Percentiles rank a stretch among this genome's conserved stretches.
Evolutionary conservation across 768 basidiomycete species (phyloP).

Genomic region (Tulasnella sp.): DNA sequence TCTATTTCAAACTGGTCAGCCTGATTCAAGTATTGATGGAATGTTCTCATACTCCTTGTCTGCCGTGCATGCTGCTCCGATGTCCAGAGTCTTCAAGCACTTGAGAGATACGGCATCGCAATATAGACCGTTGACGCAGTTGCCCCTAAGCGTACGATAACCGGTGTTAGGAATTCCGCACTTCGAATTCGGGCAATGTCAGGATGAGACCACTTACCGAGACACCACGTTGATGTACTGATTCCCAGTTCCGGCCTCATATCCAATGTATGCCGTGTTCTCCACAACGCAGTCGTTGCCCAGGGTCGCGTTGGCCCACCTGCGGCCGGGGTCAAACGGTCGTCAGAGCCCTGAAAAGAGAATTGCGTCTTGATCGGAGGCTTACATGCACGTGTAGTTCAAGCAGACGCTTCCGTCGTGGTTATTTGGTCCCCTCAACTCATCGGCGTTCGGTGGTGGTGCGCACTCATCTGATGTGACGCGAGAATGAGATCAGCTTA

Average conservation of each 20-base stretch:
- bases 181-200: neutral
- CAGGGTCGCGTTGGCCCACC: slow-evolving; percentile 74
- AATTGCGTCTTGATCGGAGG: slow-evolving; percentile 1
- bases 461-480: slow-evolving; percentile 64
- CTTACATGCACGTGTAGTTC: slow-evolving; percentile 77
- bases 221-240: slow-evolving; percentile 79
- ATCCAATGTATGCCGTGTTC: slow-evolving; percentile 75
- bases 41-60: slow-evolving; percentile 46
- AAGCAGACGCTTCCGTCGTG: slow-evolving; percentile 81
- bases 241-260: slow-evolving; percentile 45
- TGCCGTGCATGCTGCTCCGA: slow-evolving; percentile 56
- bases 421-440: slow-evolving; percentile 56
- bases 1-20: slow-evolving; percentile 41
- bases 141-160: slow-evolving; percentile 48
- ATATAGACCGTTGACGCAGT: slow-evolving; percentile 69
- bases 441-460: slow-evolving; percentile 59
- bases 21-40: neutral
- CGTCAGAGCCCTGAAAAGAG: slow-evolving; percentile 12
- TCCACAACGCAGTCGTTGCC: slow-evolving; percentile 64
- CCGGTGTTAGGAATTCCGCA: neutral
- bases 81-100: slow-evolving; percentile 56
- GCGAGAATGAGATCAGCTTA: slow-evolving; percentile 4
- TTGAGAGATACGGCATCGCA: slow-evolving; percentile 60
- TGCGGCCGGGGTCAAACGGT: slow-evolving; percentile 36
- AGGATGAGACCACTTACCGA: slow-evolving; percentile 47